Base-by-base conservation (phyloP, 2,329 filamentous ascomycete species). In the Pyrenochaeta sp. region DNA sequence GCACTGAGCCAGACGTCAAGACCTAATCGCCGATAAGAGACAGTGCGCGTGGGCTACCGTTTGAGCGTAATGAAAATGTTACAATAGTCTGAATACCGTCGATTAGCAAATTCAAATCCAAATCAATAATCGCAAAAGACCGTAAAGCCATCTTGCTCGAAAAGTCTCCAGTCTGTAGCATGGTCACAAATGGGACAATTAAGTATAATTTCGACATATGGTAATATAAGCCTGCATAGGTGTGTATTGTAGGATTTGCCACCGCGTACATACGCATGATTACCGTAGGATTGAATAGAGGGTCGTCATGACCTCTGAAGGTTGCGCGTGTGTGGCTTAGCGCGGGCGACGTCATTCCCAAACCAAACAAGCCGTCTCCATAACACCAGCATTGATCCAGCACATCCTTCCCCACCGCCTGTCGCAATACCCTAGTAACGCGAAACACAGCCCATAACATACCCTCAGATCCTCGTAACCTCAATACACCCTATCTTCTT, bases 1-100 rank as follows among this genome's bases (percentile, higher is more conserved):
- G 93, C 57, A 92, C 92, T 68, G 90, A 97, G 82, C 95, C 95
- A 31, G 92, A 97, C 79, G 95, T 99, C 71, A 96, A 93, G 88
- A 99, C 94, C 56, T 98, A 88, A 79, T 48, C 2, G 32, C n/a
- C 23, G 9, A 15, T 21, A 18, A 17, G 9, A 27, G 23, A 27
- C 23, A 5, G 23, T 27, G 23, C 9, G 23, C 9, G 23, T 4
- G 9, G 9, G 23, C 23, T 4, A 27, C 23, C 23, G 4, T 27
- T 4, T 27, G 23, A 9, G 32, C 12, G 43, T 54, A 47, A 50
- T 55, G 31, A 27, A 7, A 44, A 7, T 3, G 27, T 9, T 33
- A 23, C 12, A 21, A 32, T 46, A 32, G 54, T 44, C 15, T n/a
- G 11, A 21, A 23, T 39, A 3, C 3, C 20, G 9, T 21, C 18